Evolutionary conservation across 306 rosid genomes (phyloP), one percentile per base, ranked within the genome.

Genomic region (Dryas octopetala): DNA sequence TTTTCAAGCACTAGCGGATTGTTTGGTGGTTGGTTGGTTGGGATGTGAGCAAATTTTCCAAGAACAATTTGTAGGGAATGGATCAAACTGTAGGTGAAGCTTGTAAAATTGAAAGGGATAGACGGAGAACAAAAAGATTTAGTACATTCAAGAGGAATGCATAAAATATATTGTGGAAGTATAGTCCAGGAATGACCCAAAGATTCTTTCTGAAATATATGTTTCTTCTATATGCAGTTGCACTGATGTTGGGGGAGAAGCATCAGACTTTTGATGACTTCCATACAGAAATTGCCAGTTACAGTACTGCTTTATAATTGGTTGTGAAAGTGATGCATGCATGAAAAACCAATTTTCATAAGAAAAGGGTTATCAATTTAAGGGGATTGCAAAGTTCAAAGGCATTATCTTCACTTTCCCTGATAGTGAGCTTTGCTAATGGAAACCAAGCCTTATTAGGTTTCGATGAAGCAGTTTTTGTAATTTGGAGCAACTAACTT

Each of bases 11-110:
- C 50, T 70, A 44, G 62, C 38, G 32, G 62, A 55, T 54, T 43
- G 61, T 28, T 28, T 28, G 75, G 45, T 71, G 64, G 75, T 6
- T 40, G 75, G 41, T n/a, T 50, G 61, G 48, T 68, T 68, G 47
- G 61, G 60, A 50, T 50, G 15, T 26, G 47, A 1, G 32, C 32
- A 28, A 28, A 1, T 28, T 43, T 62, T 41, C 7, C 68, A 63
- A 32, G 66, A 48, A 67, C 49, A 45, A n/a, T 46, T 68, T 45
- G 44, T 14, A 13, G 49, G 6, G 70, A 66, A 68, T 26, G 72
- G 10, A 15, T 15, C 15, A 14, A 52, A 52, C 15, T 5, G 7
- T 52, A 14, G 32, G 32, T 28, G 32, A 28, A 28, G 32, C 32
- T 28, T 28, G 32, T 28, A 28, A 28, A 28, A 28, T 1, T 28